Evolutionary conservation across 495 filamentous ascomycete species (phyloP), one percentile per base, ranked within the genome.

Genomic region (Pseudevernia furfuracea): DNA sequence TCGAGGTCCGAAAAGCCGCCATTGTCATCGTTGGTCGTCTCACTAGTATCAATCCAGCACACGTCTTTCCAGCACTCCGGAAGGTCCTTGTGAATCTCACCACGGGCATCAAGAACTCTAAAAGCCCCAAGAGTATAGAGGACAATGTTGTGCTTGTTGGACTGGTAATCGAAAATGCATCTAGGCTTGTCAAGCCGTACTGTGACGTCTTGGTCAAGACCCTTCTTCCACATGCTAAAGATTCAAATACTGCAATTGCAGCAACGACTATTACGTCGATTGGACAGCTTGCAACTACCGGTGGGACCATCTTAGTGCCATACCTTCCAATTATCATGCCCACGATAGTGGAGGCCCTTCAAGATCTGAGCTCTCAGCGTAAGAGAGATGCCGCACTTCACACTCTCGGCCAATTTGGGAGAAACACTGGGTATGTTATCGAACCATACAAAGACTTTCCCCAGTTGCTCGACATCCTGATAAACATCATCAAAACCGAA

Each of bases 371-470:
- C 68, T 96, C 92, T 12, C 84, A 88, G 59, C 78, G 83, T 34
- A 97, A 97, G 74, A 86, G 94, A 58, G 91, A 96, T 72, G 89
- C 95, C 8, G 93, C 95, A 12, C 79, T 99, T 55, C 87, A 88
- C 63, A 95, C 94, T 0, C 82, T 99, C 1, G 94, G 92, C 23
- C 92, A 97, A 72, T 77, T 99, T 19, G 90, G 94, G 9, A 93
- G 90, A 71, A 96, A 93, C 71, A 90, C 91, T 25, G 93, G 95
- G 65, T 99, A 99, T 76, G 94, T 99, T 55, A 97, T 99, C 67
- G 89, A 96, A 44, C 95, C 94, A 12, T 99, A 97, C 71, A 78
- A 91, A 53, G 91, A 97, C 64, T 94, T 97, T 68, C 94, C 94
- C 1, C 86, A 96, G 71, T 83, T 99, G 17, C 87, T 97, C 43